These are phyloP conservation scores for Coniochaeta hoffmannii DNA, from an alignment of 2,329 filamentous ascomycete genomes.

Conservation along the genomic window DNA sequence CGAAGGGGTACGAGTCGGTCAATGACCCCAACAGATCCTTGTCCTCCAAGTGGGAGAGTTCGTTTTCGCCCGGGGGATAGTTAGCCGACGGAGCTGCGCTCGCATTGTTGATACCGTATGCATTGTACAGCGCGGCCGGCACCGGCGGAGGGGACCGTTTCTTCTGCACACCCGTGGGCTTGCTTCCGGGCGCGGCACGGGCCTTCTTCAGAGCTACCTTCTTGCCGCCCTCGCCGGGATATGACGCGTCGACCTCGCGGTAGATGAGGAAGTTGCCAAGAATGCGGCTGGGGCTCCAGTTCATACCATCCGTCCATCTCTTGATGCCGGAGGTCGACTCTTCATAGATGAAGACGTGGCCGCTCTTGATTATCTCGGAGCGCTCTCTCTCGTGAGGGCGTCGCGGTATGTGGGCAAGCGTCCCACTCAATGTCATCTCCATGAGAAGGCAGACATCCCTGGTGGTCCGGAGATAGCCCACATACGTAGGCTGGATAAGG, in stretches of 20 bases:
- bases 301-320: constrained; percentile 86
- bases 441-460: constrained; percentile 74
- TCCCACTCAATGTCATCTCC: constrained; percentile 67
- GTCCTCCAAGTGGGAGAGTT: constrained; percentile 15
- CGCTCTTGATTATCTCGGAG: constrained; percentile 68
- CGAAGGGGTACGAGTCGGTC: constrained; percentile 86
- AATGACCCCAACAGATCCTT: constrained; percentile 65
- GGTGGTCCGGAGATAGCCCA: constrained; percentile 60
- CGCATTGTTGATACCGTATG: not conserved
- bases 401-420: constrained; percentile 68
- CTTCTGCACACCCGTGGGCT: constrained; percentile 12
- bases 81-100: too few relatives aligned
- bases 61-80: constrained; percentile 13
- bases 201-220: constrained; percentile 71
- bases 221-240: constrained; percentile 69
- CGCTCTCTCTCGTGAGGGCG: constrained; percentile 83
- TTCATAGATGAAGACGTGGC: constrained; percentile 86
- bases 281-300: constrained; percentile 85
- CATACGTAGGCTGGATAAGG: not conserved
- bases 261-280: constrained; percentile 82
- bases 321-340: constrained; percentile 88
- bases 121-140: not conserved
- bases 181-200: constrained; percentile 24
- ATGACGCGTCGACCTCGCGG: constrained; percentile 70
- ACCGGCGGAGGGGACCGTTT: not conserved